Evolutionary conservation across 805 yeast genomes (phyloP).

Genomic region (Maudiozyma saulgeensis): DNA sequence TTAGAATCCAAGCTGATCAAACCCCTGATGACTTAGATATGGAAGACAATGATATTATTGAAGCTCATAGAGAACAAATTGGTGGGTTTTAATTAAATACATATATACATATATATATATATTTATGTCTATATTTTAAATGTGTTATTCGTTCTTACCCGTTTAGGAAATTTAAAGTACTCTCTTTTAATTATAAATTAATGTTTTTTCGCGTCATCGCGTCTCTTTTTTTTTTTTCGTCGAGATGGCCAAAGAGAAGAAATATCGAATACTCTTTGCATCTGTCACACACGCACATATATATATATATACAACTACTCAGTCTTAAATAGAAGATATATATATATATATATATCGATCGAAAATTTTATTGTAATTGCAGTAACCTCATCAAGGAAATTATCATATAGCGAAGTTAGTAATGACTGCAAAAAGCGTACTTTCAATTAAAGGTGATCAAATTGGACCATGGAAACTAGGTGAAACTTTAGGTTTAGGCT

Average conservation of each 20-base stretch:
- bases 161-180: neutral
- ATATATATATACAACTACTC: neutral
- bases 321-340: too few species aligned
- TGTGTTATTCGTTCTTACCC: neutral
- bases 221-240: neutral
- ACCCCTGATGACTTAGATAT: constrained; percentile 90
- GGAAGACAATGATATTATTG: constrained; percentile 93
- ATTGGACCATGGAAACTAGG: constrained; percentile 97
- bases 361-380: too few species aligned
- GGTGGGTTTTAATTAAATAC: constrained; percentile 34
- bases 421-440: constrained; percentile 7
- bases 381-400: too few species aligned
- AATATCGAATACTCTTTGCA: too few species aligned
- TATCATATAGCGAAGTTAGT: too few species aligned
- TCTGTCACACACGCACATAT: too few species aligned
- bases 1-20: constrained; percentile 75
- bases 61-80: constrained; percentile 93
- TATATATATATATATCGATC: too few species aligned
- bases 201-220: constrained; percentile 1
- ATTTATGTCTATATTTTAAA: neutral
- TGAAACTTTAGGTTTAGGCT: constrained; percentile 90
- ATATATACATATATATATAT: neutral
- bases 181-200: too few species aligned
- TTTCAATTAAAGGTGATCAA: constrained; percentile 31
- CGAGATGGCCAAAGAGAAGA: too few species aligned